Evolutionary conservation across 345 rosid species (phyloP).

Genomic region (Clarkia xantiana): DNA sequence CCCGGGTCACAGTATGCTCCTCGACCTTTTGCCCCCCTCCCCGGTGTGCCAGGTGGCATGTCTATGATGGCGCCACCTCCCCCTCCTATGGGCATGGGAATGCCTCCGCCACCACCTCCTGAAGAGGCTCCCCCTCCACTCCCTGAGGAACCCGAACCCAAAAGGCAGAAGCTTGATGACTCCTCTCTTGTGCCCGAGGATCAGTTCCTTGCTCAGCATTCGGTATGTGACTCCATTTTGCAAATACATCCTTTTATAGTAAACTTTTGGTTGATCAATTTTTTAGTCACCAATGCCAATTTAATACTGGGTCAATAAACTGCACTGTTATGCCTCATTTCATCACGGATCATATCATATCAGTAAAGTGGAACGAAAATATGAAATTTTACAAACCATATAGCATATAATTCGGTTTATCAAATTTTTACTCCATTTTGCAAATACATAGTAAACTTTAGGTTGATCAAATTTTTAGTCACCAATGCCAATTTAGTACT

Average conservation of each 20-base stretch:
- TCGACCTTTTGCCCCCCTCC: constrained; percentile 14
- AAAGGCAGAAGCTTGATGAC: constrained; percentile 84
- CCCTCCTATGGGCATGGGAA: constrained; percentile 41
- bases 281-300: background rate
- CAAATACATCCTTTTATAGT: background rate
- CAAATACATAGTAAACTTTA: no score
- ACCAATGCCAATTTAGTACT: no score
- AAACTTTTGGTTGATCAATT: background rate
- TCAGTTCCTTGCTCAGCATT: constrained; percentile 65
- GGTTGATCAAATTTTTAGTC: background rate
- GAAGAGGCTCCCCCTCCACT: constrained; percentile 92
- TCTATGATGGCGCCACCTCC: constrained; percentile 53
- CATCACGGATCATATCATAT: no score
- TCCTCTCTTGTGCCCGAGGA: constrained; percentile 60
- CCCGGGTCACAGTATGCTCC: constrained; percentile 45
- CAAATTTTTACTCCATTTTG: no score
- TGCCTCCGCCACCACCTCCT: constrained; percentile 56
- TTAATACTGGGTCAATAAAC: no score
- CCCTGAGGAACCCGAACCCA: constrained; percentile 92
- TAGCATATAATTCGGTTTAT: no score
- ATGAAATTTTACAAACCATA: no score
- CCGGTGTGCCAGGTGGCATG: constrained; percentile 13
- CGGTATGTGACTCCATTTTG: constrained; percentile 20
- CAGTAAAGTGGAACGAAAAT: no score
- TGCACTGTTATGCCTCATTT: no score